Conservation (phyloP, 805 yeast genomes). For the Diddensiella santjacobensis region DNA sequence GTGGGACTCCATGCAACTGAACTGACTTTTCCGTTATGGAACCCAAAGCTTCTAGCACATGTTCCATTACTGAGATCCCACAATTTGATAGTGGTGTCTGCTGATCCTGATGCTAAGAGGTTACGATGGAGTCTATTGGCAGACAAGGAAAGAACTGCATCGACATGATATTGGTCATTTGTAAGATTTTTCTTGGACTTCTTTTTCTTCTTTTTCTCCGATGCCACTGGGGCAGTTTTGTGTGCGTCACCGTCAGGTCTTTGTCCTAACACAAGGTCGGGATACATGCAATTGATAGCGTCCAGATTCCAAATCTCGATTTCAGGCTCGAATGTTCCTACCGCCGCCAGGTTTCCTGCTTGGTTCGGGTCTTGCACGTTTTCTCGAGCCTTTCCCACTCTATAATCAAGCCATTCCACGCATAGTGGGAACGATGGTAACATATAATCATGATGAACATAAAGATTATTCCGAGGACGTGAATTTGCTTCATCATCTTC, state of each 20-base stretch:
- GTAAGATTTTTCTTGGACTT: constrained; percentile 47
- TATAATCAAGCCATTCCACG: constrained; percentile 88
- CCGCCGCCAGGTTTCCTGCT: constrained; percentile 88
- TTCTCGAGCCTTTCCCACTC: constrained; percentile 45
- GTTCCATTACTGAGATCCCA: constrained; percentile 82
- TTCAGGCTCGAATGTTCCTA: constrained; percentile 96
- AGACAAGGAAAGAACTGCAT: constrained; percentile 84
- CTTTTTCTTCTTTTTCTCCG: constrained; percentile 41
- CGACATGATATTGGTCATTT: constrained; percentile 79
- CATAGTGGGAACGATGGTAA: constrained; percentile 95
- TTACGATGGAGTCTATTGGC: constrained; percentile 79
- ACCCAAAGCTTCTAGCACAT: constrained; percentile 74
- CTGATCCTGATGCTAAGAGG: constrained; percentile 89
- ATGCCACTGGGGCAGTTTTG: constrained; percentile 19
- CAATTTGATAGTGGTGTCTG: constrained; percentile 88
- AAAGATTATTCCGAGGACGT: constrained; percentile 60
- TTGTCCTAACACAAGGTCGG: constrained; percentile 88
- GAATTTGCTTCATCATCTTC: constrained; percentile 65
- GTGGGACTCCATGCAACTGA: constrained; percentile 78
- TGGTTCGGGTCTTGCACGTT: constrained; percentile 42
- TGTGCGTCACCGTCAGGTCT: constrained; percentile 42
- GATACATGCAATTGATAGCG: constrained; percentile 87
- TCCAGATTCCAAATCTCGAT: constrained; percentile 97
- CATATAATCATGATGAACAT: constrained; percentile 96
- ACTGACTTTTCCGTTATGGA: constrained; percentile 83